Evolutionary conservation across 2,329 filamentous ascomycete species (phyloP), one percentile per base, ranked within the genome.

Genomic region (Leptographium wingfieldii): DNA sequence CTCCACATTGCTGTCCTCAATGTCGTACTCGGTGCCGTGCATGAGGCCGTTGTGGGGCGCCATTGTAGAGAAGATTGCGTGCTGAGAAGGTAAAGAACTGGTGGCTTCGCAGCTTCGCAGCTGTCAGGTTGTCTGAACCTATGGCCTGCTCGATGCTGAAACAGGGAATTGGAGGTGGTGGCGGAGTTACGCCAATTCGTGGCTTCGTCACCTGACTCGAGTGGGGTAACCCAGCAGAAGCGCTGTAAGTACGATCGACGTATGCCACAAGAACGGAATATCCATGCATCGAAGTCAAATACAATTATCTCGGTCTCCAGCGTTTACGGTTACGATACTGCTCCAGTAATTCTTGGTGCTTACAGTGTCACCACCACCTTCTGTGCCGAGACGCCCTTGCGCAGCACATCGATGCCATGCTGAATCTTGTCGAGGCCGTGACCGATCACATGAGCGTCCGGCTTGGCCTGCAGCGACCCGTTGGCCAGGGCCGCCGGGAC

Each of bases 1-100:
- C 70, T 84, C 82, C 60, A 87, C 81, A 67, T 87, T 87, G 73
- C 80, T 84, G 68, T 86, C 82, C 66, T 83, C 80, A 73, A 86
- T 80, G 68, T 87, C 81, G 68, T 86, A 86, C 68, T 86, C 77
- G 66, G 82, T 81, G 31, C 72, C 74, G 66, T 86, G 83, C 10
- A 86, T 79, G 49, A 86, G 74, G 52, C 83, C 83, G 67, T 82
- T 72, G 66, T 82, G 74, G 5, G 84, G 84, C 55, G 82, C 71
- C 83, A 87, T 87, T 12, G 35, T 29, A 11, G 22, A 38, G 31
- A n/a, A 10, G 27, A 5, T 14, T 46, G 43, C 3, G 16, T 16
- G 14, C 16, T 3, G 16, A 19, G 16, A 19, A 22, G 22, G 22
- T 22, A 22, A 22, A 43, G 12, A 16, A 43, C 14, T 43, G 40